These are phyloP conservation scores for Rhodotorula glutinis DNA, from an alignment of 1,284 basidiomycete genomes.

Conservation along the genomic window DNA sequence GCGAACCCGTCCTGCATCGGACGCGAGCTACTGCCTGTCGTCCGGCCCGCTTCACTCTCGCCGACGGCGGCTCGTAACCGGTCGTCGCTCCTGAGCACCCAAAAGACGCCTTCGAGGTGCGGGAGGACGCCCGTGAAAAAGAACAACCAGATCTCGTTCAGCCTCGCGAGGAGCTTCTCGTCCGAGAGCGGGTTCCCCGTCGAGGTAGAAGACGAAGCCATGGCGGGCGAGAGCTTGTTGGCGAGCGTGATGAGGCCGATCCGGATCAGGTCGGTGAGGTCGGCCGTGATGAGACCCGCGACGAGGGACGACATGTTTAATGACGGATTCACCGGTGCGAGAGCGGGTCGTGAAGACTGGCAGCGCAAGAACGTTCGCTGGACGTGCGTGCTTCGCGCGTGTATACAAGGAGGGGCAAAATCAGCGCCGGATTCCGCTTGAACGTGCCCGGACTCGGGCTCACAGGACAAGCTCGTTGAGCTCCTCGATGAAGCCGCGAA, in stretches of 20 bases:
- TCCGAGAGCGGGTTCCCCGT: constrained; percentile 1
- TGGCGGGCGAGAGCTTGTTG: constrained; percentile 60
- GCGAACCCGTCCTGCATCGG: constrained; percentile 25
- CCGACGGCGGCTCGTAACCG: constrained; percentile 41
- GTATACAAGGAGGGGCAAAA: constrained; percentile 22
- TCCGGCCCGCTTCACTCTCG: constrained; percentile 34
- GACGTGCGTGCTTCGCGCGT: constrained; percentile 61
- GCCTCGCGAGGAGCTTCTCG: constrained; percentile 35
- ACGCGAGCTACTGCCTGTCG: constrained; percentile 3
- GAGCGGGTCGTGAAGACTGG: constrained; percentile 43
- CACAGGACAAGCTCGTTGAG: constrained; percentile 71
- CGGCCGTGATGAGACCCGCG: constrained; percentile 62
- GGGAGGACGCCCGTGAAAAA: constrained; percentile 92
- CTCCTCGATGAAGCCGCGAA: constrained; percentile 87
- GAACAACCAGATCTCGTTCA: constrained; percentile 88
- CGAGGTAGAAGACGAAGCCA: not conserved
- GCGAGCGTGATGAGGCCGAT: constrained; percentile 89
- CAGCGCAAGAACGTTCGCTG: constrained; percentile 52
- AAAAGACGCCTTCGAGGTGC: constrained; percentile 67
- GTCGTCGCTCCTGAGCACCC: constrained; percentile 49
- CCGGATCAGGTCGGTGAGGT: constrained; percentile 75
- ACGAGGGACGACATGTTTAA: constrained; percentile 43
- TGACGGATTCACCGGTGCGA: constrained; percentile 2
- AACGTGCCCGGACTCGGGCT: not conserved
- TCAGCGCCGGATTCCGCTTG: no score